Evolutionary conservation across 805 yeast genomes (phyloP).

Genomic region (Candida easanensis): DNA sequence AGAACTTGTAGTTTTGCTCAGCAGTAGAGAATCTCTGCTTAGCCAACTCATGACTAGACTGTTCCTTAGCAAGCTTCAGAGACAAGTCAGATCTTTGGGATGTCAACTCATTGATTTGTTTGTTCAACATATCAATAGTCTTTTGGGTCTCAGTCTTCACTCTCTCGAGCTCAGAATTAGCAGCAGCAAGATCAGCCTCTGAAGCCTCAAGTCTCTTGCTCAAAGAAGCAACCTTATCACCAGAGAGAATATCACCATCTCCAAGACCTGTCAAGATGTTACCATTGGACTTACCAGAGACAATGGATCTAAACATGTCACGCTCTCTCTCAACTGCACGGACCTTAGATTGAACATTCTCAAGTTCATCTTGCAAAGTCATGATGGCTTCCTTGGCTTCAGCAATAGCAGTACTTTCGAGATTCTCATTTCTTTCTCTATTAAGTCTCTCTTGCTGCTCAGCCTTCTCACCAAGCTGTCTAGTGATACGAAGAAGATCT

Average conservation of each 20-base stretch:
- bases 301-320: constrained; percentile 53
- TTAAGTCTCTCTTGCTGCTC: constrained; percentile 55
- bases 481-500: constrained; percentile 62
- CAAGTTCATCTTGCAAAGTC: constrained; percentile 57
- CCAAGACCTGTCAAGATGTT: constrained; percentile 19
- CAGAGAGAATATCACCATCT: background rate
- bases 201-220: constrained; percentile 17
- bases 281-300: constrained; percentile 20
- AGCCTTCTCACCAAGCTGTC: constrained; percentile 68
- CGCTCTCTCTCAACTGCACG: constrained; percentile 61
- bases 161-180: constrained; percentile 24
- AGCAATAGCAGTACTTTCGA: constrained; percentile 47
- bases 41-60: constrained; percentile 50
- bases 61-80: constrained; percentile 49
- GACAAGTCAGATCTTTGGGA: constrained; percentile 45
- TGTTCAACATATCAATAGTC: constrained; percentile 48
- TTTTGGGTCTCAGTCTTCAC: constrained; percentile 37
- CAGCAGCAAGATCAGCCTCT: constrained; percentile 13
- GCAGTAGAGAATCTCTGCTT: constrained; percentile 48
- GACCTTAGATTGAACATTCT: constrained; percentile 47
- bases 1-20: constrained; percentile 37
- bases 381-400: constrained; percentile 71
- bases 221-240: constrained; percentile 10
- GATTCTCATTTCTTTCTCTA: constrained; percentile 33
- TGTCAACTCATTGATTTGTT: constrained; percentile 38